phyloP scores from a whole-genome alignment of 768 basidiomycete genomes.

The Russula sp. region DNA sequence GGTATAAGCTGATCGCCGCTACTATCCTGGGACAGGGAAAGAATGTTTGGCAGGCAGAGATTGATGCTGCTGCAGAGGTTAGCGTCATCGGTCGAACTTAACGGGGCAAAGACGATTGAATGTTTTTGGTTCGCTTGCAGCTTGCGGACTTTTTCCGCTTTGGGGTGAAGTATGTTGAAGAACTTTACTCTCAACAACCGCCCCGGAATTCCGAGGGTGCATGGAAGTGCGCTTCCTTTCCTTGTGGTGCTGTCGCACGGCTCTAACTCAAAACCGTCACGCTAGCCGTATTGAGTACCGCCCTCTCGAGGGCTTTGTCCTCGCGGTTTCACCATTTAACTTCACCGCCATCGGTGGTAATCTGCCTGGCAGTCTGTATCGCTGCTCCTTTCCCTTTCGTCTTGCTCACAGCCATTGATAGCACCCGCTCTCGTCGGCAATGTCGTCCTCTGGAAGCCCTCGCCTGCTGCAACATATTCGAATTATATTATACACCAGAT shows the following conservation, averaged over 20 bases:
- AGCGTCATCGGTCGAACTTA: conserved; percentile 22
- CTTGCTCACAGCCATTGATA: conserved; percentile 24
- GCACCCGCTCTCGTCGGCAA: conserved; percentile 94
- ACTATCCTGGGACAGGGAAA: conserved; percentile 99
- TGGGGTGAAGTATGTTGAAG: conserved; percentile 93
- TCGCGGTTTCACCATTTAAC: conserved; percentile 98
- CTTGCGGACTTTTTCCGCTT: conserved; percentile 93
- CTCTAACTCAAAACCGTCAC: conserved; percentile 6
- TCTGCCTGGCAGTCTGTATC: conserved; percentile 56
- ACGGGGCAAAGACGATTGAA: neutral
- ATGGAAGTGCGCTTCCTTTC: conserved; percentile 78
- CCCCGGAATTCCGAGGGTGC: conserved; percentile 74
- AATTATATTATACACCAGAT: conserved; percentile 92
- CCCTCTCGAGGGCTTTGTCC: conserved; percentile 95
- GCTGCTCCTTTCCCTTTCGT: neutral
- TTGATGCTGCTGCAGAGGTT: conserved; percentile 97
- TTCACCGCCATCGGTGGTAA: conserved; percentile 98
- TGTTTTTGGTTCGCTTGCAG: conserved; percentile 29
- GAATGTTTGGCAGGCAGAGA: conserved; percentile 99
- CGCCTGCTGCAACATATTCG: conserved; percentile 90
- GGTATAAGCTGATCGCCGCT: conserved; percentile 91
- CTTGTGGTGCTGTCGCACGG: neutral
- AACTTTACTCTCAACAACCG: conserved; percentile 88
- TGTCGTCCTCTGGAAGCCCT: conserved; percentile 95
- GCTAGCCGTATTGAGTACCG: conserved; percentile 92